phyloP scores from a whole-genome alignment of 78 protist genomes.

The Pelomyxa schiedti region DNA sequence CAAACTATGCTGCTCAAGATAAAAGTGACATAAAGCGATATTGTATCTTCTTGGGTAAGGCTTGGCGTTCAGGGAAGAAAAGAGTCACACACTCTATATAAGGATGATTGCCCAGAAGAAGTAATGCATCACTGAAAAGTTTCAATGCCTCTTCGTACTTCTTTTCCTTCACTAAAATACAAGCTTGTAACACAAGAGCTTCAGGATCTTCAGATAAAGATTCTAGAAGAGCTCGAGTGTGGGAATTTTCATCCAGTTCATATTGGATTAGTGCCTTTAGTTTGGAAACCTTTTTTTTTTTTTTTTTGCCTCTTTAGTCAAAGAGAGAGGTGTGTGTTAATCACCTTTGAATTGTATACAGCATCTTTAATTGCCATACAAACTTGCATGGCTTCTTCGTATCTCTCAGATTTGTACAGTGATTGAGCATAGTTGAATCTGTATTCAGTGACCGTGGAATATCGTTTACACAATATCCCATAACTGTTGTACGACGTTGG shows the following conservation, averaged over 20 bases:
- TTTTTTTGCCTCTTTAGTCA: neutral
- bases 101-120: slow-evolving; percentile 35
- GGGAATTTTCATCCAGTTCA: slow-evolving; percentile 49
- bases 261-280: slow-evolving; percentile 47
- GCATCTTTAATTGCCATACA: neutral
- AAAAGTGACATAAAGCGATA: slow-evolving; percentile 63
- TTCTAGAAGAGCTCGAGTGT: slow-evolving; percentile 10
- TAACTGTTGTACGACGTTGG: too few species aligned
- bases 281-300: too few species aligned
- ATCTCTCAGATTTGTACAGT: slow-evolving; percentile 47
- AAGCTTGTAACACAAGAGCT: slow-evolving; percentile 21
- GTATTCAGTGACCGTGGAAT: slow-evolving; percentile 54
- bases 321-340: neutral
- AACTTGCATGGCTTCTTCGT: slow-evolving; percentile 35
- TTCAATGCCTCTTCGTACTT: slow-evolving; percentile 29
- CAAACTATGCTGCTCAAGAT: slow-evolving; percentile 35
- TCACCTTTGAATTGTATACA: neutral
- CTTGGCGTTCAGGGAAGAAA: too few species aligned
- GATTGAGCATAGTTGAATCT: slow-evolving; percentile 51
- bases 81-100: too few species aligned
- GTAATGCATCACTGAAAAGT: slow-evolving; percentile 30
- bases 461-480: too few species aligned
- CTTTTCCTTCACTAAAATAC: slow-evolving; percentile 29
- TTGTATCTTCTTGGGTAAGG: too few species aligned
- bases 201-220: slow-evolving; percentile 47